Conservation (phyloP, 75 land plant species). For the Picea sitchensis region DNA sequence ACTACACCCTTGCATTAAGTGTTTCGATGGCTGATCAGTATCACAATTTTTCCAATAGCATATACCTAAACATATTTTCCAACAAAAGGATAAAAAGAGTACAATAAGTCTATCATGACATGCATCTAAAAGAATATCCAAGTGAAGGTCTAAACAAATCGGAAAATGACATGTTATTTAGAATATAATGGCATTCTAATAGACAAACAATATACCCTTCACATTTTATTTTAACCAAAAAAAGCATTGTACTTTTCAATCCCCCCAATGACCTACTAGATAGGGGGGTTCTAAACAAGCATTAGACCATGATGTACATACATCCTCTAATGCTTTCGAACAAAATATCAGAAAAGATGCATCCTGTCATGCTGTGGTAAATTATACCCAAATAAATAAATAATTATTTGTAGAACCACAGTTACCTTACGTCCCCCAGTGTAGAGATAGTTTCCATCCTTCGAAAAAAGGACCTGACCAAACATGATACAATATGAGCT, state of each 20-base stretch:
- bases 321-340: background rate
- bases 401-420: background rate
- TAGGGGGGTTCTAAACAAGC: background rate
- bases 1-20: no score
- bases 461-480: slow-evolving; percentile 86
- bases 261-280: background rate
- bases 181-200: background rate
- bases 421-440: slow-evolving; percentile 95
- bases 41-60: no score
- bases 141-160: background rate
- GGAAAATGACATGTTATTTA: background rate
- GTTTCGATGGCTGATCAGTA: no score
- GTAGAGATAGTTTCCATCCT: slow-evolving; percentile 93
- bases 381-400: background rate
- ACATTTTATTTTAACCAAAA: background rate
- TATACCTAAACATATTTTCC: no score
- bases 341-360: background rate
- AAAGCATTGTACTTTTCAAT: background rate
- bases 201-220: background rate
- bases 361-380: background rate
- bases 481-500: slow-evolving; percentile 1
- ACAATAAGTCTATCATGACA: background rate
- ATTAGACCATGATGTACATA: no score
- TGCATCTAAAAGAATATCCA: background rate
- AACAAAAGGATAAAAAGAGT: background rate